Conservation (phyloP, 805 yeast genomes). For the Blastobotrys attinorum region DNA sequence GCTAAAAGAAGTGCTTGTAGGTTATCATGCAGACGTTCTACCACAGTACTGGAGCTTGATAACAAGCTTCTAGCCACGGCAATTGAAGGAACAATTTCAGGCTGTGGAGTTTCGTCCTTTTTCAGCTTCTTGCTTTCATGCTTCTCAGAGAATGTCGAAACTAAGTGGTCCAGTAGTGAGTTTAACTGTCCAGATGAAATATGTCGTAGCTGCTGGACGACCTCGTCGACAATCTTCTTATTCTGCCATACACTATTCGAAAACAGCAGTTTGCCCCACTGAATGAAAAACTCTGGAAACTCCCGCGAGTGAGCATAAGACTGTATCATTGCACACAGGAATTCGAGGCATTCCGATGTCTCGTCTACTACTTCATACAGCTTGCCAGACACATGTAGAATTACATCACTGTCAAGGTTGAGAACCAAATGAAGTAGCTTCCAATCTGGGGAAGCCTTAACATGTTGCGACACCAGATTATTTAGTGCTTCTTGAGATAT, state of each 20-base stretch:
- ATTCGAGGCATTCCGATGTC: background rate
- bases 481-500: background rate
- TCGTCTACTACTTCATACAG: background rate
- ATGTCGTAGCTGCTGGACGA: slow-evolving; percentile 5
- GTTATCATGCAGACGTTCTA: background rate
- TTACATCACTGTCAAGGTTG: slow-evolving; percentile 5
- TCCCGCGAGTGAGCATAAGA: slow-evolving; percentile 3
- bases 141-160: background rate
- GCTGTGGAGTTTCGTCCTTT: background rate
- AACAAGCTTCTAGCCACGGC: background rate
- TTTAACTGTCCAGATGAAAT: slow-evolving; percentile 7
- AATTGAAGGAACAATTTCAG: background rate
- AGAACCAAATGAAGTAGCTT: background rate
- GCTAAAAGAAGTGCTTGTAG: background rate
- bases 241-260: slow-evolving; percentile 1
- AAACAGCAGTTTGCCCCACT: slow-evolving; percentile 2
- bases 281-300: slow-evolving; percentile 2
- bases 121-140: background rate
- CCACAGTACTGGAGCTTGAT: background rate
- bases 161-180: slow-evolving; percentile 5
- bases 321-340: background rate
- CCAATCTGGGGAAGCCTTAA: slow-evolving; percentile 1
- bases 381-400: background rate
- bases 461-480: background rate
- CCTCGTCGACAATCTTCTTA: slow-evolving; percentile 5